phyloP scores from a whole-genome alignment of 345 rosid species.

The Excoecaria cochinchinensis region DNA sequence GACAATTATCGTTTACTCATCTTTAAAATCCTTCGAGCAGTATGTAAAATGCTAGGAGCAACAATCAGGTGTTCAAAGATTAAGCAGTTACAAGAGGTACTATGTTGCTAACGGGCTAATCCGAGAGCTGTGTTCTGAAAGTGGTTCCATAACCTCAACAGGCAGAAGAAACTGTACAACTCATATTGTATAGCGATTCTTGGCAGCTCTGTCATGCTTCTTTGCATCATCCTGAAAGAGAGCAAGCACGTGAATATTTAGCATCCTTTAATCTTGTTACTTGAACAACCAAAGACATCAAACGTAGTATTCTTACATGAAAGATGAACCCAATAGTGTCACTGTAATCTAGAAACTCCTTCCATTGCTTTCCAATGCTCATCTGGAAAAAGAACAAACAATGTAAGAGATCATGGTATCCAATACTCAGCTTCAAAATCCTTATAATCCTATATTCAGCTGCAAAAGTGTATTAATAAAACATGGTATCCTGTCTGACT shows the following conservation, averaged over 20 bases:
- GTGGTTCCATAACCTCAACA: neutral
- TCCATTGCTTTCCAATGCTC: slow-evolving; percentile 93
- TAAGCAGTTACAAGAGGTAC: neutral
- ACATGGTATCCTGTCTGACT: too few relatives aligned
- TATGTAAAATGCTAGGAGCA: neutral
- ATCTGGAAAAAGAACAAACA: slow-evolving; percentile 39
- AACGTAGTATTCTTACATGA: slow-evolving; percentile 50
- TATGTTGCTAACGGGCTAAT: neutral
- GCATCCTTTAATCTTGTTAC: neutral
- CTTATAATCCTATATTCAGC: too few relatives aligned
- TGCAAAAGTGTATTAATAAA: too few relatives aligned
- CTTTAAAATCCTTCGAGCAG: neutral
- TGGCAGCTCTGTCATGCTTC: slow-evolving; percentile 55
- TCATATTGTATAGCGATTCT: slow-evolving; percentile 61
- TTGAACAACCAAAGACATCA: neutral
- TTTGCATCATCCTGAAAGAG: slow-evolving; percentile 70
- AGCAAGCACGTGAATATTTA: neutral
- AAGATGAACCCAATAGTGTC: slow-evolving; percentile 71
- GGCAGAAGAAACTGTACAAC: slow-evolving; percentile 10
- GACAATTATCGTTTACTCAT: too few relatives aligned
- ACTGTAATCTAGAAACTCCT: slow-evolving; percentile 71
- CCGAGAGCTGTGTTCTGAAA: neutral
- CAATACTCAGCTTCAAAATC: too few relatives aligned
- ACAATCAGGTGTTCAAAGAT: neutral
- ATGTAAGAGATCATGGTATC: neutral